Evolutionary conservation across 257 asterid genomes (phyloP).

Genomic region (Linderniella brevidens): DNA sequence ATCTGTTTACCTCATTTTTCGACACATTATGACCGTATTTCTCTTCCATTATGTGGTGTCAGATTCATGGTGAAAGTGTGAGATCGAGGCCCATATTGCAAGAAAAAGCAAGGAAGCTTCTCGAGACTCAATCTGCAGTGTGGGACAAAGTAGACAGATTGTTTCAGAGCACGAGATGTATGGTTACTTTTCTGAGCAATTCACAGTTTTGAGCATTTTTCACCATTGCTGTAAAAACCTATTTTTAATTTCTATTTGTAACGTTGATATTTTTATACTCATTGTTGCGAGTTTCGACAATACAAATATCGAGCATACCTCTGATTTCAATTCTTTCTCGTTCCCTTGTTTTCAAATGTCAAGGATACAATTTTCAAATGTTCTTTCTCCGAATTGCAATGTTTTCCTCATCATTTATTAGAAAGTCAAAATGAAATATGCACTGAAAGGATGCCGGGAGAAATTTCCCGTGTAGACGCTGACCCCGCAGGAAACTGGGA

Average conservation of each 20-base stretch:
- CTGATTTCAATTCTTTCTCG: no score
- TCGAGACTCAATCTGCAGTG: constrained; percentile 45
- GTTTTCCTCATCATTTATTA: no score
- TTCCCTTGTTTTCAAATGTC: no score
- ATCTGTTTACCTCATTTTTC: no score
- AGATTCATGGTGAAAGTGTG: constrained; percentile 83
- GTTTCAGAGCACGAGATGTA: constrained; percentile 66
- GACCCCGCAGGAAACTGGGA: no score
- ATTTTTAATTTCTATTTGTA: not conserved
- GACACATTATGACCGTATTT: not conserved
- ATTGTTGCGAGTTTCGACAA: not conserved
- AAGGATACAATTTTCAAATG: no score
- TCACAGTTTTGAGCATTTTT: constrained; percentile 43
- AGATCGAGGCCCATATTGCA: constrained; percentile 41
- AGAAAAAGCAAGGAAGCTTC: constrained; percentile 47
- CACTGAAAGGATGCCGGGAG: no score
- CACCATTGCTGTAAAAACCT: not conserved
- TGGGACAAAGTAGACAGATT: constrained; percentile 63
- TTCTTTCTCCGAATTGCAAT: no score
- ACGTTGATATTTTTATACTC: not conserved
- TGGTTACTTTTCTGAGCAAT: constrained; percentile 66
- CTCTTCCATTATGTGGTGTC: not conserved
- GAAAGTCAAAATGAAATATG: no score
- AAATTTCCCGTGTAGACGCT: no score
- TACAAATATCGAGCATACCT: no score